These are phyloP conservation scores for Stagonosporopsis rhizophila DNA, from an alignment of 2,329 filamentous ascomycete species.

Conservation along the genomic window DNA sequence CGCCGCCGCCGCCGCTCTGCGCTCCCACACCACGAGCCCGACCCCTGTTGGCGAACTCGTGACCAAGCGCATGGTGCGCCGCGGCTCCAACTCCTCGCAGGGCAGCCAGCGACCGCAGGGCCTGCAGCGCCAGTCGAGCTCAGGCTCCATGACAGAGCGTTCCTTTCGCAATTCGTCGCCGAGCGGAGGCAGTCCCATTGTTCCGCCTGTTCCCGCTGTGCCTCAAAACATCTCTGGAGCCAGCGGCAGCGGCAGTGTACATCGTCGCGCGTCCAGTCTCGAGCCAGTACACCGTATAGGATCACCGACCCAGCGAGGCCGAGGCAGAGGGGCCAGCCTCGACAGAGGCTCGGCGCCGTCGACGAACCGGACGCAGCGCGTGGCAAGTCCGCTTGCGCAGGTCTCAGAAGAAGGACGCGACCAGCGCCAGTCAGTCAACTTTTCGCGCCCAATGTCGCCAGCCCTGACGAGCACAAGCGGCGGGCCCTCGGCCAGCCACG, in stretches of 20 bases:
- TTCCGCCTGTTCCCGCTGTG: constrained; percentile 78
- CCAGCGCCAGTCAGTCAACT: constrained; percentile 58
- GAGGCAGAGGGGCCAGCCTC: constrained; percentile 50
- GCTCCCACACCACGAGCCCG: constrained; percentile 77
- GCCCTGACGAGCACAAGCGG: constrained; percentile 21
- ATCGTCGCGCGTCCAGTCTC: constrained; percentile 56
- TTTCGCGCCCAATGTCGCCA: constrained; percentile 61
- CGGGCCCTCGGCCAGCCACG: constrained; percentile 25
- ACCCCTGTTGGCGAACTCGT: constrained; percentile 82
- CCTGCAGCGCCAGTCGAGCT: constrained; percentile 64
- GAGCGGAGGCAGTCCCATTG: constrained; percentile 41
- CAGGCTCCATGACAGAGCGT: constrained; percentile 84
- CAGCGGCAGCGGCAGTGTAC: constrained; percentile 27
- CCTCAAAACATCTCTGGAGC: constrained; percentile 58
- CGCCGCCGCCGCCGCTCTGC: constrained; percentile 84
- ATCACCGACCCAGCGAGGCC: constrained; percentile 51
- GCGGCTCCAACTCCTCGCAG: constrained; percentile 75
- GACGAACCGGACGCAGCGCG: constrained; percentile 35
- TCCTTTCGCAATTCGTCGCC: constrained; percentile 80
- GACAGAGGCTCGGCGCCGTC: constrained; percentile 44
- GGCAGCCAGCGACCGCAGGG: constrained; percentile 50
- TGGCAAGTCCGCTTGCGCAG: constrained; percentile 48
- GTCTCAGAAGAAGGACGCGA: constrained; percentile 54
- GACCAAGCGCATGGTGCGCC: constrained; percentile 82
- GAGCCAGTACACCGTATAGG: constrained; percentile 58